Percentiles rank a stretch among this genome's conserved stretches.
These are phyloP conservation scores for Chlamydomonas reinhardtii DNA, from an alignment of 163 green algal species.

Conservation along the genomic window DNA sequence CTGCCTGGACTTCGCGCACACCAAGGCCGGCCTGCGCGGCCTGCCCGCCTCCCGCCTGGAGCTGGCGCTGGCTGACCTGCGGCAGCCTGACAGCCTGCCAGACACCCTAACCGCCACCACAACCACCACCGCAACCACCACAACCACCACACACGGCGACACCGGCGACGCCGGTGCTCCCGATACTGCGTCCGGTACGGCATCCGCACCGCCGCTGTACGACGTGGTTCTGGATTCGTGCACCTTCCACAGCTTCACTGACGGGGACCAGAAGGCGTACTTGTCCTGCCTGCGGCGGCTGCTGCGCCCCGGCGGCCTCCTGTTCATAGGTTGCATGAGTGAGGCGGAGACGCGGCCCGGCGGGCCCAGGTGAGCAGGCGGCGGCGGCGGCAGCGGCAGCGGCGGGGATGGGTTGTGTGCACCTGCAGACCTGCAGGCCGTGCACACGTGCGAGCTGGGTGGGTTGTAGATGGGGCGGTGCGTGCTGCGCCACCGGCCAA, in stretches of 20 bases:
- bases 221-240: constrained; percentile 19
- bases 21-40: constrained; percentile 27
- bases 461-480: no score
- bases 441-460: no score
- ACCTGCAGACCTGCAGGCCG: no score
- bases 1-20: constrained; percentile 27
- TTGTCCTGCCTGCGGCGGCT: constrained; percentile 1
- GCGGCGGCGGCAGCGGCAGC: no score
- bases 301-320: neutral
- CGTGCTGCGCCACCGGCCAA: no score
- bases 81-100: neutral
- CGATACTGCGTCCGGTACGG: no score
- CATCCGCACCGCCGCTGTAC: neutral
- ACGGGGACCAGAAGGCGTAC: constrained; percentile 5
- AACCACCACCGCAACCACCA: no score
- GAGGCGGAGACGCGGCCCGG: constrained; percentile 36
- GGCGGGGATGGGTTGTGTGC: no score
- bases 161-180: neutral
- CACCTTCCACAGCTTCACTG: constrained; percentile 28
- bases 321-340: constrained; percentile 42
- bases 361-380: constrained; percentile 5
- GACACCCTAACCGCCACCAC: neutral
- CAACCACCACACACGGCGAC: no score
- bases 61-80: constrained; percentile 12
- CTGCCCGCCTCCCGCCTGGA: neutral